Conservation (phyloP, 1,284 basidiomycete species). For the Porogramme epimiltina region DNA sequence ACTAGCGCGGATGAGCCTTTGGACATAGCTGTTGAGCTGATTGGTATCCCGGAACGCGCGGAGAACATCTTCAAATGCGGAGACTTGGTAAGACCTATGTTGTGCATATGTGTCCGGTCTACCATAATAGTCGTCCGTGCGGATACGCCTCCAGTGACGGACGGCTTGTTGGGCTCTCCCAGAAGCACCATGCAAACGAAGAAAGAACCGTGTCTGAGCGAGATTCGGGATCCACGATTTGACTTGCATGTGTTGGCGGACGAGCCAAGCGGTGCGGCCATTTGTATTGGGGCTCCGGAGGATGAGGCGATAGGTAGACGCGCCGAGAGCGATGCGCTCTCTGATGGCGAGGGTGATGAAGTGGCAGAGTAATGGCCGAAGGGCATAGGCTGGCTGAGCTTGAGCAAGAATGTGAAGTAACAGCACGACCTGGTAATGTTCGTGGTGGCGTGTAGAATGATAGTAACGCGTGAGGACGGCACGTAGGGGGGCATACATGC, state of each 20-base stretch:
- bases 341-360: slow-evolving; percentile 32
- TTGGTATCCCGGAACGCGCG: too few relatives aligned
- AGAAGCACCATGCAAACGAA: slow-evolving; percentile 6
- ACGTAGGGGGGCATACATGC: slow-evolving; percentile 45
- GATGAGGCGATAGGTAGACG: slow-evolving; percentile 7
- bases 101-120: too few relatives aligned
- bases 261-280: neutral
- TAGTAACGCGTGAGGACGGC: slow-evolving; percentile 48
- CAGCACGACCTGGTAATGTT: slow-evolving; percentile 51
- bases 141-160: slow-evolving; percentile 16
- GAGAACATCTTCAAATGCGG: too few relatives aligned
- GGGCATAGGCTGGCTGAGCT: neutral
- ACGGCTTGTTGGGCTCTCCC: neutral
- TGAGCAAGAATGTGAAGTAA: slow-evolving; percentile 50
- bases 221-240: slow-evolving; percentile 9
- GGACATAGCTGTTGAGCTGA: too few relatives aligned
- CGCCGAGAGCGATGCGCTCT: slow-evolving; percentile 1
- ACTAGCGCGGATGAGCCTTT: too few relatives aligned
- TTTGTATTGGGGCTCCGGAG: slow-evolving; percentile 5
- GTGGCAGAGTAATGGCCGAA: slow-evolving; percentile 3
- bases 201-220: slow-evolving; percentile 10
- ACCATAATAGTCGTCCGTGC: slow-evolving; percentile 7
- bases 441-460: slow-evolving; percentile 33
- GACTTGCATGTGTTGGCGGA: slow-evolving; percentile 9
- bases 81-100: too few relatives aligned